Base-by-base conservation (phyloP, 805 yeast species). In the Metschnikowia gelsemii region DNA sequence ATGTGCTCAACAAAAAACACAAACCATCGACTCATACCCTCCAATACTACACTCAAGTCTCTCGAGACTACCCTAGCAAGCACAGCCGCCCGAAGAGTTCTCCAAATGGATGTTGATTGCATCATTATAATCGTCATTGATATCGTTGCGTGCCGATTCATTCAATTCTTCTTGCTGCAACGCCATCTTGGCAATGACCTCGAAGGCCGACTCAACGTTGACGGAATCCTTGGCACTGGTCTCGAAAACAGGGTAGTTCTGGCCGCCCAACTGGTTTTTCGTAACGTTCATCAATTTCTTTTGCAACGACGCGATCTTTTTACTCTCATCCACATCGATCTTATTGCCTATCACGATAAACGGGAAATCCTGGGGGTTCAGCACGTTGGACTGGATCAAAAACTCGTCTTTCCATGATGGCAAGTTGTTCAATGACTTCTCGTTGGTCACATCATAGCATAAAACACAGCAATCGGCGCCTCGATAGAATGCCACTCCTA, bases 381-480 rank as follows among this genome's bases (percentile, higher is more conserved):
- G 75, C 27, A 93, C 95, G 61, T 89, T 89, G 32, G 96, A 93
- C 65, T 93, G 98, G 42, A 93, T 80, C 47, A 91, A 70, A 61
- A 91, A 91, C 68, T 91, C 98, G 64, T 93, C 98, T 58, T 90
- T 82, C 98, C 98, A 91, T 42, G 86, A 77, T 38, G 86, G 82
- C 46, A 93, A 73, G 55, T 84, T 83, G 61, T 91, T 96, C 65
- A 91, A 87, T 5, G 96, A 86, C 66, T 91, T 90, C 47, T 87
- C 84, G 66, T 93, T 93, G 48, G 96, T 91, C 36, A 93, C 98
- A 61, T 91, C 99, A 62, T 86, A 91, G 52, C 93, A 95, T 46
- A 91, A 74, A 8, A 91, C 96, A 68, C 98, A 93, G 66, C 98
- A 93, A 64, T 93, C 98, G 1, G 98, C 96, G 26, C 98, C 98